phyloP scores from a whole-genome alignment of 768 basidiomycete genomes.

The Hemileccinum impolitum region DNA sequence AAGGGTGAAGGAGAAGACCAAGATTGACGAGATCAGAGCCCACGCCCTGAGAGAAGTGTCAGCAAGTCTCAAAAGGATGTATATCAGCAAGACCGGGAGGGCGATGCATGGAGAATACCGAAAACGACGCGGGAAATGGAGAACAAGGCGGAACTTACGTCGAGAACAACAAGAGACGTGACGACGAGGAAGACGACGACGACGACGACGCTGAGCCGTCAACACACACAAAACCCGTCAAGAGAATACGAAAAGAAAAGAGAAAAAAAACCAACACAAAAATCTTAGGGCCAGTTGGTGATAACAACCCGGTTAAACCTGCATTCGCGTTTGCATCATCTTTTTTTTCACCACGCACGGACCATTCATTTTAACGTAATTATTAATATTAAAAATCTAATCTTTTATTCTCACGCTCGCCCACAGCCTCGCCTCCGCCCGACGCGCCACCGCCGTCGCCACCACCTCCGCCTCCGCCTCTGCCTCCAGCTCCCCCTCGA shows the following conservation, averaged over 20 bases:
- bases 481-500: conserved; percentile 39
- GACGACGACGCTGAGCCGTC: too few relatives aligned
- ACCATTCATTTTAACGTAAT: conserved; percentile 19
- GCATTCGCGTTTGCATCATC: conserved; percentile 19
- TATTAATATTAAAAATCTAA: conserved; percentile 8
- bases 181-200: conserved; percentile 15
- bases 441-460: conserved; percentile 9
- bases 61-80: conserved; percentile 1
- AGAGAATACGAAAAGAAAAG: conserved; percentile 20
- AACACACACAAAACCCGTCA: too few relatives aligned
- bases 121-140: neutral
- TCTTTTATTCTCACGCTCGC: conserved; percentile 2
- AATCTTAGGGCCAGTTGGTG: conserved; percentile 13
- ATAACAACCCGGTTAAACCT: conserved; percentile 3
- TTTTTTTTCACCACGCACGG: conserved; percentile 29
- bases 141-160: conserved; percentile 23
- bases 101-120: neutral
- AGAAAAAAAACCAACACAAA: conserved; percentile 15
- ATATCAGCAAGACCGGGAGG: neutral
- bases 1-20: conserved; percentile 34
- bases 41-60: conserved; percentile 18
- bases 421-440: conserved; percentile 22
- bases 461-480: conserved; percentile 40
- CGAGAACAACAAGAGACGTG: conserved; percentile 11
- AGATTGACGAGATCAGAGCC: conserved; percentile 33